phyloP scores from a whole-genome alignment of 1,284 basidiomycete species.

The Moesziomyces globuligerus region DNA sequence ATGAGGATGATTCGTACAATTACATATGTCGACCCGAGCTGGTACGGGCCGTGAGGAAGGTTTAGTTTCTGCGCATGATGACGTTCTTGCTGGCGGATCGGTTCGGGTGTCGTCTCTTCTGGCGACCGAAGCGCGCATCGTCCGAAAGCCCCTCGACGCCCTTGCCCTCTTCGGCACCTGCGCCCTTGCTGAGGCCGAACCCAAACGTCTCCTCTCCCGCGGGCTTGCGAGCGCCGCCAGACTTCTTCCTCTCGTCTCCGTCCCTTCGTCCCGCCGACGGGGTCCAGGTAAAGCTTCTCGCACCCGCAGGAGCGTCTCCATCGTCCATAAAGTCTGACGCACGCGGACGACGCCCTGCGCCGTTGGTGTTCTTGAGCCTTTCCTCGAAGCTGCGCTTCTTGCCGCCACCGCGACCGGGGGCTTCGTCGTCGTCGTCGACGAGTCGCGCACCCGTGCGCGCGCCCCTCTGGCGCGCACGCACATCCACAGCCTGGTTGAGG shows the following conservation, averaged over 20 bases:
- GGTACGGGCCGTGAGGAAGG: neutral
- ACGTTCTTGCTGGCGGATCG: constrained; percentile 64
- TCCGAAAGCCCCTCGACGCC: constrained; percentile 83
- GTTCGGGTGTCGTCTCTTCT: constrained; percentile 52
- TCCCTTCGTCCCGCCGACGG: constrained; percentile 28
- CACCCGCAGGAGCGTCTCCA: constrained; percentile 17
- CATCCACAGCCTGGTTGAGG: constrained; percentile 66
- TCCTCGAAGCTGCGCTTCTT: constrained; percentile 50
- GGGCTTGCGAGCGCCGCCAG: constrained; percentile 4
- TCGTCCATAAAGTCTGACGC: constrained; percentile 41
- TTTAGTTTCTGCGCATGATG: constrained; percentile 44
- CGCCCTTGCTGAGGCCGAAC: constrained; percentile 63
- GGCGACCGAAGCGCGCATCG: constrained; percentile 72
- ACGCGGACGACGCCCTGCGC: constrained; percentile 14
- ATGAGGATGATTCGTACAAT: too few species aligned
- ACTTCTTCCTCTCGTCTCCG: constrained; percentile 10
- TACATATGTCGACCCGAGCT: too few species aligned
- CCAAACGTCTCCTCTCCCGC: constrained; percentile 72
- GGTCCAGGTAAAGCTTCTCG: constrained; percentile 51
- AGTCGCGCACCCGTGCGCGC: constrained; percentile 34
- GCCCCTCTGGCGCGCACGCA: constrained; percentile 67
- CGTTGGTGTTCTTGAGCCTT: constrained; percentile 25
- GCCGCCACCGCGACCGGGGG: constrained; percentile 17
- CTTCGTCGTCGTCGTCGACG: constrained; percentile 46
- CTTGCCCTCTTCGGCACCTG: constrained; percentile 60